These are phyloP conservation scores for Claviceps capensis DNA, from an alignment of 2,329 filamentous ascomycete species.

Conservation along the genomic window DNA sequence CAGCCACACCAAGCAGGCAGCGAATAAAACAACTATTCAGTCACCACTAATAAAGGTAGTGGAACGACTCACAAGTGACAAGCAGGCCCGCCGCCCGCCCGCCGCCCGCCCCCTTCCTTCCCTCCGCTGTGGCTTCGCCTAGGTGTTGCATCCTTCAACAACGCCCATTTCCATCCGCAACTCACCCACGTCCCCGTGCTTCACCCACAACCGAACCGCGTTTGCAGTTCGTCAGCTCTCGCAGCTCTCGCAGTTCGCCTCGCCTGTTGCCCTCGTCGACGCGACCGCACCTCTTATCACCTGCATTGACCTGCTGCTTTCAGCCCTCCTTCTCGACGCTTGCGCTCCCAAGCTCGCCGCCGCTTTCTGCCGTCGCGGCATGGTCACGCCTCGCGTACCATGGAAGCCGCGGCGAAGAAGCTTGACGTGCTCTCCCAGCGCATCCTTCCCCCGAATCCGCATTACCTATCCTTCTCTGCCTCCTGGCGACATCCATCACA, in stretches of 20 bases:
- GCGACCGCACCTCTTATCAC: neutral
- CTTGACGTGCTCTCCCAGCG: constrained; percentile 38
- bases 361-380: constrained; percentile 17
- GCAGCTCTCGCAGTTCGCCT: neutral
- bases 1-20: too few species aligned
- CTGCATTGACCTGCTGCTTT: neutral
- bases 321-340: neutral
- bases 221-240: neutral
- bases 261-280: neutral
- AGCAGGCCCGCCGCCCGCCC: neutral
- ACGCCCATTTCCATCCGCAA: neutral
- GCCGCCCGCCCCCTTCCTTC: neutral
- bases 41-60: too few species aligned
- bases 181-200: neutral
- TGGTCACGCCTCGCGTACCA: constrained; percentile 29
- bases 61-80: too few species aligned
- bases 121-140: neutral
- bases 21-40: too few species aligned
- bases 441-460: constrained; percentile 37
- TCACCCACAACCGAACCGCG: neutral
- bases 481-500: constrained; percentile 33
- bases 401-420: constrained; percentile 46
- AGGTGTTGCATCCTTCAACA: neutral
- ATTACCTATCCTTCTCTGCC: constrained; percentile 37
- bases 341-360: constrained; percentile 1